phyloP scores from a whole-genome alignment of 2,329 filamentous ascomycete genomes.

The Coniochaeta sp. region DNA sequence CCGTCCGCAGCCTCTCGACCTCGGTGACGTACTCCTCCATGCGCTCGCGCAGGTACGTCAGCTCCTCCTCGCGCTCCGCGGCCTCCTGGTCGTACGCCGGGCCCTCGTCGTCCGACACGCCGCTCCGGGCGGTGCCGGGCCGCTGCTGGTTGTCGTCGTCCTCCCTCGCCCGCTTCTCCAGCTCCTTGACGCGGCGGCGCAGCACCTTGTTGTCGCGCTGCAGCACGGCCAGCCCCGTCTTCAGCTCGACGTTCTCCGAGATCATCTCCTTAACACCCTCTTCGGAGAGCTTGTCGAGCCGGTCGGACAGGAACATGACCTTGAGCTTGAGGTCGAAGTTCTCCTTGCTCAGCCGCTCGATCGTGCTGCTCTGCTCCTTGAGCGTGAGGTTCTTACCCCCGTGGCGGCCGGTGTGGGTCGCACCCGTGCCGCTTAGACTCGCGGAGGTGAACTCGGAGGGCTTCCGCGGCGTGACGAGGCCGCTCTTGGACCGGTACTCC shows the following conservation, averaged over 20 bases:
- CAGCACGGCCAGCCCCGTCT: slow-evolving; percentile 79
- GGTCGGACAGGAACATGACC: slow-evolving; percentile 93
- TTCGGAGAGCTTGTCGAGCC: slow-evolving; percentile 86
- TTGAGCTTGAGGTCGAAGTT: slow-evolving; percentile 97
- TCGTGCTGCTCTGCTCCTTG: slow-evolving; percentile 96
- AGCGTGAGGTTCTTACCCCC: slow-evolving; percentile 71
- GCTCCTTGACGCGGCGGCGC: slow-evolving; percentile 72
- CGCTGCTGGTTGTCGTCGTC: slow-evolving; percentile 57
- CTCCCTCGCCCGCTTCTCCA: slow-evolving; percentile 72
- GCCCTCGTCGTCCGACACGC: slow-evolving; percentile 49
- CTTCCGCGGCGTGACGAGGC: slow-evolving; percentile 52
- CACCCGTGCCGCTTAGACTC: slow-evolving; percentile 30
- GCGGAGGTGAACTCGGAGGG: slow-evolving; percentile 40
- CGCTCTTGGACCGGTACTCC: slow-evolving; percentile 74
- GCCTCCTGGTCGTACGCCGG: slow-evolving; percentile 52
- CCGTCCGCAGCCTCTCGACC: slow-evolving; percentile 73
- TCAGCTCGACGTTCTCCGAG: slow-evolving; percentile 91
- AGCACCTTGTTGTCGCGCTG: slow-evolving; percentile 87
- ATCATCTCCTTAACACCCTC: slow-evolving; percentile 98
- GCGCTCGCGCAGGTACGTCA: slow-evolving; percentile 75
- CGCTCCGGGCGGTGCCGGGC: slow-evolving; percentile 52
- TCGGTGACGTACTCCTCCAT: slow-evolving; percentile 78
- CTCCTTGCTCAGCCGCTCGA: slow-evolving; percentile 92
- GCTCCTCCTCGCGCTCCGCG: slow-evolving; percentile 74
- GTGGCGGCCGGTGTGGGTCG: slow-evolving; percentile 31